These are phyloP conservation scores for Suhomyces kilbournensis DNA, from an alignment of 805 yeast species.

Conservation along the genomic window DNA sequence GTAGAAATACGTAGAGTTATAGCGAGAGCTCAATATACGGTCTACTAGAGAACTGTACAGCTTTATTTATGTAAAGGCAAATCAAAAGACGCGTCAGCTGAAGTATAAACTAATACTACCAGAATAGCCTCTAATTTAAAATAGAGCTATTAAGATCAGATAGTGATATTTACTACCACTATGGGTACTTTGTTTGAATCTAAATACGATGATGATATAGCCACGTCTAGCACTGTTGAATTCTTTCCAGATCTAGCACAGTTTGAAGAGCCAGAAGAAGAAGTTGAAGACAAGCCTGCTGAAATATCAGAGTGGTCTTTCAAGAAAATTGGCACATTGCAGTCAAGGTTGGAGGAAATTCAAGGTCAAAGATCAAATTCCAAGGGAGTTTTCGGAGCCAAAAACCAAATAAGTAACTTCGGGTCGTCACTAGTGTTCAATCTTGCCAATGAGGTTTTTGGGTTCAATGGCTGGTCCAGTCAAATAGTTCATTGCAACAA, in stretches of 20 bases:
- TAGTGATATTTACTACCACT: not conserved
- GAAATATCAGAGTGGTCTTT: constrained; percentile 46
- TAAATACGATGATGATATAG: constrained; percentile 6
- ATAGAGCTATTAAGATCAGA: not conserved
- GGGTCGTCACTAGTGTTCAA: constrained; percentile 28
- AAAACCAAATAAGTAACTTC: not conserved
- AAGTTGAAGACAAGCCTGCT: not conserved
- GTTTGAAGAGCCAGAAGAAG: constrained; percentile 14
- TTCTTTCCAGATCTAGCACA: constrained; percentile 24
- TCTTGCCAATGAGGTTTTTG: constrained; percentile 52
- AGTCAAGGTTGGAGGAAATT: constrained; percentile 42
- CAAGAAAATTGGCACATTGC: constrained; percentile 45
- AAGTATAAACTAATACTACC: not conserved
- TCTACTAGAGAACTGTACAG: not conserved
- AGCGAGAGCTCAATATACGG: not conserved
- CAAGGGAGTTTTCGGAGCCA: constrained; percentile 4
- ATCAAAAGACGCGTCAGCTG: not conserved
- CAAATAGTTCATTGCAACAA: constrained; percentile 29
- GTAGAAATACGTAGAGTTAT: not conserved
- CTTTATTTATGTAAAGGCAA: not conserved
- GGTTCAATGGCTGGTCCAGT: constrained; percentile 57
- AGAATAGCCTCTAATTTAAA: not conserved
- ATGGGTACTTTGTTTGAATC: constrained; percentile 7
- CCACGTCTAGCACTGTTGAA: constrained; percentile 11
- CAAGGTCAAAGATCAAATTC: constrained; percentile 17